These are phyloP conservation scores for Phoenix dactylifera DNA, from an alignment of 176 grass and related monocot genomes.

Conservation along the genomic window DNA sequence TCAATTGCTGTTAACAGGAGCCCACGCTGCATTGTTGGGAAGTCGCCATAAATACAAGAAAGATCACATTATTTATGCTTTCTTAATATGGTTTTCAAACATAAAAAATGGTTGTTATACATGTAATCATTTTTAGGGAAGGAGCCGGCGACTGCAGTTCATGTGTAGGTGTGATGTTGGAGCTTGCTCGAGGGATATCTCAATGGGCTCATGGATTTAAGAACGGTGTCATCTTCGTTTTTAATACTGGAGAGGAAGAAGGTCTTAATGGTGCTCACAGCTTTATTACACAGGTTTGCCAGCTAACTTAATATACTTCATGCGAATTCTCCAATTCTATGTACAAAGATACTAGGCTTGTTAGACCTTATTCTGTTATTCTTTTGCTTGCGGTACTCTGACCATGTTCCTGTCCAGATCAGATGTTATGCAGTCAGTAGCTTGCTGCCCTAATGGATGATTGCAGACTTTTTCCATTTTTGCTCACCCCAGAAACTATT, in stretches of 20 bases:
- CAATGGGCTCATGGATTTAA: conserved; percentile 95
- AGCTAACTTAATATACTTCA: conserved; percentile 11
- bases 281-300: conserved; percentile 92
- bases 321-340: no score
- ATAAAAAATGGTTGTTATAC: no score
- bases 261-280: conserved; percentile 93
- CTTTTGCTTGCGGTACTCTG: no score
- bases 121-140: conserved; percentile 30
- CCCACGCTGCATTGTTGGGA: no score
- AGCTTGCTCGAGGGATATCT: conserved; percentile 78
- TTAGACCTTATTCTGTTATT: no score
- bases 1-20: no score
- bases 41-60: not conserved
- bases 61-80: conserved; percentile 4
- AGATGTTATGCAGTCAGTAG: no score
- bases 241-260: conserved; percentile 99
- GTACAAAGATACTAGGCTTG: no score
- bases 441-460: no score
- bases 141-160: conserved; percentile 97
- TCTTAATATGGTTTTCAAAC: not conserved
- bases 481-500: no score
- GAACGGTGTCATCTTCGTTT: conserved; percentile 77
- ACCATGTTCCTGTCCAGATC: no score
- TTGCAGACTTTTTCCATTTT: no score
- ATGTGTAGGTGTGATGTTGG: conserved; percentile 92